phyloP scores from a whole-genome alignment of 176 grass and related monocot genomes.

The Thinopyrum elongatum region DNA sequence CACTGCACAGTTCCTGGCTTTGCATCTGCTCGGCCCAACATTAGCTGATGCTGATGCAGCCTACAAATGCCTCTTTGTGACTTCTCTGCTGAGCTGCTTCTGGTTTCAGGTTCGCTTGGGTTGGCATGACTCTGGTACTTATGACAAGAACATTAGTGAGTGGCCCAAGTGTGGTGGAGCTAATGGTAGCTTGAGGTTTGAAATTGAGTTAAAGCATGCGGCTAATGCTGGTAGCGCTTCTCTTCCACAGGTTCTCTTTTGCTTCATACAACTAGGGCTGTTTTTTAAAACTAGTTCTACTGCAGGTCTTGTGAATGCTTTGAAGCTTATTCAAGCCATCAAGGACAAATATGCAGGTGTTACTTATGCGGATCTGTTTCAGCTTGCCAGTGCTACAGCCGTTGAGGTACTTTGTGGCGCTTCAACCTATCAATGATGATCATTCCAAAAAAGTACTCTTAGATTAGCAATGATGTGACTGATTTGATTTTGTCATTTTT shows the following conservation, averaged over 20 bases:
- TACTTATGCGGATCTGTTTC: constrained; percentile 84
- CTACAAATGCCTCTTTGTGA: not conserved
- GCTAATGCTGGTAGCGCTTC: constrained; percentile 78
- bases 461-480: not conserved
- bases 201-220: constrained; percentile 71
- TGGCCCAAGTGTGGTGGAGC: constrained; percentile 82
- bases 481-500: constrained; percentile 29
- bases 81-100: constrained; percentile 6
- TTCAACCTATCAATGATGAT: not conserved
- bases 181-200: constrained; percentile 89
- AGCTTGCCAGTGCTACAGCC: constrained; percentile 91
- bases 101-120: constrained; percentile 75
- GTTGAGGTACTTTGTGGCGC: constrained; percentile 60
- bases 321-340: constrained; percentile 73
- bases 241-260: not conserved
- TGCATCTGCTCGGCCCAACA: not conserved
- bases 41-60: not conserved
- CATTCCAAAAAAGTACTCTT: not conserved
- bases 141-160: constrained; percentile 76
- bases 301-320: constrained; percentile 78
- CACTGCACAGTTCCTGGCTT: not conserved
- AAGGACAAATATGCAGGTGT: constrained; percentile 83
- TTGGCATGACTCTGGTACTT: constrained; percentile 88
- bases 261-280: not conserved
- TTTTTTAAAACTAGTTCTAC: not conserved